These are phyloP conservation scores for Leucosporidium creatinivorum DNA, from an alignment of 768 basidiomycete species.

Conservation along the genomic window DNA sequence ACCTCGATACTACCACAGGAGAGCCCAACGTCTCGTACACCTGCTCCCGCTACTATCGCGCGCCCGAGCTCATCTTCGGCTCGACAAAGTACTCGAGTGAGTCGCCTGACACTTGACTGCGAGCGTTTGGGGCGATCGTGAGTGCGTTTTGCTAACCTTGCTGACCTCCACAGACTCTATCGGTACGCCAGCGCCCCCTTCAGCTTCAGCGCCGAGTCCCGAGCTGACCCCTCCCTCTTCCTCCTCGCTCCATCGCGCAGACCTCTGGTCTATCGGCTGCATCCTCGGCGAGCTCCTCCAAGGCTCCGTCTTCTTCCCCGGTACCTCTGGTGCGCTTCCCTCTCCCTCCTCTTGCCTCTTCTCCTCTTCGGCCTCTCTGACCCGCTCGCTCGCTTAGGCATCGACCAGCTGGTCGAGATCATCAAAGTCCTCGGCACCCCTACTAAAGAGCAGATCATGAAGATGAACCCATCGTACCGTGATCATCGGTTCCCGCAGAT, in stretches of 20 bases:
- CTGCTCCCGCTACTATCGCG: slow-evolving; percentile 92
- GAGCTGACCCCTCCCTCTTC: too few species aligned
- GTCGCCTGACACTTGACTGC: too few species aligned
- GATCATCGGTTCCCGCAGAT: slow-evolving; percentile 99
- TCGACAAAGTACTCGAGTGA: slow-evolving; percentile 95
- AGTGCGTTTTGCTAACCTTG: too few species aligned
- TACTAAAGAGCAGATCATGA: slow-evolving; percentile 95
- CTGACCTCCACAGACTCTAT: neutral
- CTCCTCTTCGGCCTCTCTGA: neutral
- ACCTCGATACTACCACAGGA: too few species aligned
- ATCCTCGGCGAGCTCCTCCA: slow-evolving; percentile 99
- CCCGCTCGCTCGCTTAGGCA: too few species aligned
- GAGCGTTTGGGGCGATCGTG: too few species aligned
- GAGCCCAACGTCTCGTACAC: slow-evolving; percentile 98
- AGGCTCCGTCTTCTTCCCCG: slow-evolving; percentile 95
- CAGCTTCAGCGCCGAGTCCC: too few species aligned
- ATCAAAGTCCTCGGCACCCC: slow-evolving; percentile 99
- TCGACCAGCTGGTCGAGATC: slow-evolving; percentile 98
- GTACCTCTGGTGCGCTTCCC: slow-evolving; percentile 49
- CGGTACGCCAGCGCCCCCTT: neutral
- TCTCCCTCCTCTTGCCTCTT: slow-evolving; percentile 49
- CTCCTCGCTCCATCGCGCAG: slow-evolving; percentile 43
- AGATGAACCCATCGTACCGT: slow-evolving; percentile 99
- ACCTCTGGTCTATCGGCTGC: slow-evolving; percentile 99
- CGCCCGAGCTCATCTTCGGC: slow-evolving; percentile 97